These are phyloP conservation scores for Trichoderma semiorbis DNA, from an alignment of 2,329 filamentous ascomycete genomes.

Conservation along the genomic window DNA sequence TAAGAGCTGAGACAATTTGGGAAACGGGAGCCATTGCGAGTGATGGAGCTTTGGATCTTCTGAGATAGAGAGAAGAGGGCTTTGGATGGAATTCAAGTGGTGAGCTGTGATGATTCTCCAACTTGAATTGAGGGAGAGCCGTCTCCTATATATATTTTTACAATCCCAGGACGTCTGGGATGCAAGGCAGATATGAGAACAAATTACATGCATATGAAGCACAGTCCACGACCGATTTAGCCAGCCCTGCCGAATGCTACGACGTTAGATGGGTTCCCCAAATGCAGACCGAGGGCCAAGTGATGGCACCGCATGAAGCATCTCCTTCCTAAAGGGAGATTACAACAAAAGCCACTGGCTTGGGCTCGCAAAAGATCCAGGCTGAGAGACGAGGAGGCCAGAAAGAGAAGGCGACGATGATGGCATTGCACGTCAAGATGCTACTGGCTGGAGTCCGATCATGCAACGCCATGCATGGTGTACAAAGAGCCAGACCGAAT, in stretches of 20 bases:
- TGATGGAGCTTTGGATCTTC: not conserved
- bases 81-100: not conserved
- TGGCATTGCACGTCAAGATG: not conserved
- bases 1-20: not conserved
- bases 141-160: not conserved
- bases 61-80: not conserved
- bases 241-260: not conserved
- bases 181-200: not conserved
- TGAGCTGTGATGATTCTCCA: slow-evolving; percentile 8
- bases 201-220: not conserved
- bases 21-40: slow-evolving; percentile 10
- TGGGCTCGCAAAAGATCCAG: slow-evolving; percentile 14
- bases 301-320: not conserved
- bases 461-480: not conserved
- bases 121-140: not conserved
- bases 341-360: not conserved
- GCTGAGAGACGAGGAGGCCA: not conserved
- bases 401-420: slow-evolving; percentile 7
- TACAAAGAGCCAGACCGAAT: not conserved
- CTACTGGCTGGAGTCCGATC: not conserved
- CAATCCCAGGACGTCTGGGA: not conserved
- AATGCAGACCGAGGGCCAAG: not conserved
- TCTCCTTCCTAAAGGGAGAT: slow-evolving; percentile 15
- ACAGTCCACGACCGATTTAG: not conserved
- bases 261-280: not conserved